Base-by-base conservation (phyloP, 805 yeast genomes). In the Vanderwaltozyma tropicalis region DNA sequence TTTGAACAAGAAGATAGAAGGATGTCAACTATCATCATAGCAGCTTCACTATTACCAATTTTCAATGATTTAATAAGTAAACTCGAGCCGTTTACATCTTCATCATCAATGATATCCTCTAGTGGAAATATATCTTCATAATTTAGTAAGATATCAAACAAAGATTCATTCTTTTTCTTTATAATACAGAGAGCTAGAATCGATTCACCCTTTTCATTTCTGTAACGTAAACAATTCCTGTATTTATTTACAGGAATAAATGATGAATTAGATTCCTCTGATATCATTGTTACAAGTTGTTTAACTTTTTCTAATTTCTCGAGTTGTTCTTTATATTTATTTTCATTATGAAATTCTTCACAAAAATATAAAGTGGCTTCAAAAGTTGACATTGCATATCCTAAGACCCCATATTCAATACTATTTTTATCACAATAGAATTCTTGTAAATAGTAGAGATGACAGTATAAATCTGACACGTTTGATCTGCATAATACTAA, bases 291-390 rank as follows among this genome's bases (percentile, higher is more conserved):
- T 12, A 35, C 5, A 30, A 35, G 15, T 9, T 14, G 9, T n/a
- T 31, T 24, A 1, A 31, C 6, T 13, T 7, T 19, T 1, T 12
- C 4, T 12, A 18, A 27, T 14, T 12, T 27, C 25, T 18, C 7
- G 3, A 26, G 12, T 8, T 31, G 31, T 2, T 18, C n/a, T 9
- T 7, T 12, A 21, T 16, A 21, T 15, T 19, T 26, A 13, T 31
- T 15, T 4, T 3, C 5, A 14, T 17, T 20, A 3, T 10, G 15
- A n/a, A 27, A 37, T 13, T 47, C 41, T 25, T 60, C 60, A n/a
- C 86, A 63, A 50, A 80, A 89, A 39, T 63, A 74, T 8, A 85
- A 50, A 0, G 84, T 94, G 0, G 87, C 95, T 48, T 87, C 95
- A 31, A 87, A 64, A 5, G 95, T 85, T 32, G 95, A 80, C 12